These are phyloP conservation scores for Rhytidiadelphus loreus DNA, from an alignment of 225 moss, liverwort and hornwort species.

Conservation along the genomic window DNA sequence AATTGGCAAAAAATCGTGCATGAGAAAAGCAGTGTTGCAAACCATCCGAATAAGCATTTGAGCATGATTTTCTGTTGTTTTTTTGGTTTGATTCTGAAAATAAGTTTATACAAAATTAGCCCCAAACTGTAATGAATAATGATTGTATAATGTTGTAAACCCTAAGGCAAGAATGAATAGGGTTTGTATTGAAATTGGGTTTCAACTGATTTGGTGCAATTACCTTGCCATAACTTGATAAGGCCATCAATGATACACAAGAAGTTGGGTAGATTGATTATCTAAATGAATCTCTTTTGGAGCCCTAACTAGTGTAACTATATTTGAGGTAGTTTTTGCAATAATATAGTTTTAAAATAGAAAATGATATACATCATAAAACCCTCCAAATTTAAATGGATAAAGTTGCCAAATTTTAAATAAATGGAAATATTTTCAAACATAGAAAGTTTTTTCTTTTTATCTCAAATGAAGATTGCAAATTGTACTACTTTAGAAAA, in stretches of 20 bases:
- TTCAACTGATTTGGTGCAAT: no score
- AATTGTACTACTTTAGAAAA: not conserved
- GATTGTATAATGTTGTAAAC: not conserved
- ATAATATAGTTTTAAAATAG: not conserved
- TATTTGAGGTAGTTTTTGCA: not conserved
- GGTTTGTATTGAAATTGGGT: not conserved
- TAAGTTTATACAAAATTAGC: fast-evolving
- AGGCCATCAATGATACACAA: fast-evolving
- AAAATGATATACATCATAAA: not conserved
- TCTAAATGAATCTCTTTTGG: fast-evolving
- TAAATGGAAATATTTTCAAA: not conserved
- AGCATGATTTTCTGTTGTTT: fast-evolving
- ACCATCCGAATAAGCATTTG: fast-evolving
- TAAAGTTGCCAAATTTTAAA: no score
- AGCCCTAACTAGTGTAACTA: not conserved
- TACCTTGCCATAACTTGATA: not conserved
- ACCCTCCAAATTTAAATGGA: not conserved
- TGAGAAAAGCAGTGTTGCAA: fast-evolving
- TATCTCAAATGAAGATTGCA: not conserved
- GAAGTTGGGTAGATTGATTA: not conserved
- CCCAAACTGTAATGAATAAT: not conserved
- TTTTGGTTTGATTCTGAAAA: fast-evolving
- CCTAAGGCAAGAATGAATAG: not conserved
- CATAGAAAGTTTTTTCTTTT: no score
- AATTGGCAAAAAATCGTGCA: fast-evolving